Percentiles rank a stretch among this genome's conserved stretches.
phyloP scores from a whole-genome alignment of 306 rosid species.

The Ziziphus jujuba region DNA sequence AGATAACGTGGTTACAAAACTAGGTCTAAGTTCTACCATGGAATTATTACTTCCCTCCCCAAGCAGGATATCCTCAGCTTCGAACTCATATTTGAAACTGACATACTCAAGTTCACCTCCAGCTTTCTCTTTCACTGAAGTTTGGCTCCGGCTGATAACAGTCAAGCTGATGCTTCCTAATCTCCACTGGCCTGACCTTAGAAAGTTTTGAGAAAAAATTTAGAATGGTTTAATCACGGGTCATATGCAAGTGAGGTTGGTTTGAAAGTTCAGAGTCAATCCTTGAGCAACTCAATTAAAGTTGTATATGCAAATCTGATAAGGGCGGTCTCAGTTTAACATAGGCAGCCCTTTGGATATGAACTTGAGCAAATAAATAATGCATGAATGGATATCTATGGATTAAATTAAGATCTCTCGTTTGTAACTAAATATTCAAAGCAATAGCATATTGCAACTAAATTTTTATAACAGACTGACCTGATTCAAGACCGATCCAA shows the following conservation, averaged over 20 bases:
- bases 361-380: too few species aligned
- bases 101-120: slow-evolving; percentile 22
- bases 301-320: too few species aligned
- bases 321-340: too few species aligned
- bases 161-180: slow-evolving; percentile 58
- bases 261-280: too few species aligned
- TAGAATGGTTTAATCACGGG: slow-evolving; percentile 13
- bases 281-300: background rate
- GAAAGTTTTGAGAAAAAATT: slow-evolving; percentile 32
- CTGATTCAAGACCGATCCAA: slow-evolving; percentile 90
- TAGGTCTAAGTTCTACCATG: slow-evolving; percentile 78
- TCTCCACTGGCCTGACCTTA: slow-evolving; percentile 94
- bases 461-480: slow-evolving; percentile 39
- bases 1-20: slow-evolving; percentile 40
- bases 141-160: slow-evolving; percentile 36
- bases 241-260: background rate
- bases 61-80: slow-evolving; percentile 55
- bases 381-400: too few species aligned
- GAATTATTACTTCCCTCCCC: slow-evolving; percentile 70
- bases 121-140: slow-evolving; percentile 33
- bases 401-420: too few species aligned
- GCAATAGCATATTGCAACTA: background rate
- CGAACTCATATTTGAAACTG: slow-evolving; percentile 58
- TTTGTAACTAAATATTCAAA: background rate
- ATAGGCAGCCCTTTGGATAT: too few species aligned